Percentiles rank a stretch among this genome's conserved stretches.
Evolutionary conservation across 2,329 filamentous ascomycete genomes (phyloP).

Genomic region (Lachnellula subtilissima): DNA sequence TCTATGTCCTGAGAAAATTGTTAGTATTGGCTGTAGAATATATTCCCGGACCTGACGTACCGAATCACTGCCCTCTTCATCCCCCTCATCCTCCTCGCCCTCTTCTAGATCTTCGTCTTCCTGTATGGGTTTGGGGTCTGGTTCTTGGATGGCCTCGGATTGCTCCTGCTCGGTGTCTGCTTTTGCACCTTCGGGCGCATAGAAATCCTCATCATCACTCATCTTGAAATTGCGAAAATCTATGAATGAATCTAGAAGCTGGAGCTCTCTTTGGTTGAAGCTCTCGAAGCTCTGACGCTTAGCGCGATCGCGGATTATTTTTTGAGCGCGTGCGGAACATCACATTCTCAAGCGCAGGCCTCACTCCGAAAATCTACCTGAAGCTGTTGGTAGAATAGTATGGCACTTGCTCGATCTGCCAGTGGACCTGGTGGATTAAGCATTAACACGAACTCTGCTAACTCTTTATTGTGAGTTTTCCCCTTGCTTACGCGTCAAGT

Average conservation of each 20-base stretch:
- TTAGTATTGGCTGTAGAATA: conserved; percentile 10
- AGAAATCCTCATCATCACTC: conserved; percentile 66
- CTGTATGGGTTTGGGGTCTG: conserved; percentile 31
- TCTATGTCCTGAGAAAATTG: conserved; percentile 52
- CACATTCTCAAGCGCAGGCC: not conserved
- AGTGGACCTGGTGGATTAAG: conserved; percentile 57
- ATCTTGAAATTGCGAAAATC: conserved; percentile 36
- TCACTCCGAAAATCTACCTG: not conserved
- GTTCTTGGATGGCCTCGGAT: conserved; percentile 23
- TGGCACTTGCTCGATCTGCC: conserved; percentile 46
- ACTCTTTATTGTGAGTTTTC: conserved; percentile 47
- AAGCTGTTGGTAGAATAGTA: conserved; percentile 13
- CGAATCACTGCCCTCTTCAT: conserved; percentile 53
- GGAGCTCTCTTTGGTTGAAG: not conserved
- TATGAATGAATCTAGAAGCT: not conserved
- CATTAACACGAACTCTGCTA: conserved; percentile 60
- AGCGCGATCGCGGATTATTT: conserved; percentile 10
- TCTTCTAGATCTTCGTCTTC: conserved; percentile 55
- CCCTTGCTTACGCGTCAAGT: conserved; percentile 10
- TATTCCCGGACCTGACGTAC: conserved; percentile 29
- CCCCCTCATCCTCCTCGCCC: conserved; percentile 58
- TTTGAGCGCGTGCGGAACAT: conserved; percentile 7
- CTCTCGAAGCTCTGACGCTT: conserved; percentile 17
- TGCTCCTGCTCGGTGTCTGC: conserved; percentile 15
- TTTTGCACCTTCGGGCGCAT: conserved; percentile 52